Percentiles rank a stretch among this genome's conserved stretches.
Conservation (phyloP, 2,329 filamentous ascomycete species). For the Neofusicoccum cordaticola region DNA sequence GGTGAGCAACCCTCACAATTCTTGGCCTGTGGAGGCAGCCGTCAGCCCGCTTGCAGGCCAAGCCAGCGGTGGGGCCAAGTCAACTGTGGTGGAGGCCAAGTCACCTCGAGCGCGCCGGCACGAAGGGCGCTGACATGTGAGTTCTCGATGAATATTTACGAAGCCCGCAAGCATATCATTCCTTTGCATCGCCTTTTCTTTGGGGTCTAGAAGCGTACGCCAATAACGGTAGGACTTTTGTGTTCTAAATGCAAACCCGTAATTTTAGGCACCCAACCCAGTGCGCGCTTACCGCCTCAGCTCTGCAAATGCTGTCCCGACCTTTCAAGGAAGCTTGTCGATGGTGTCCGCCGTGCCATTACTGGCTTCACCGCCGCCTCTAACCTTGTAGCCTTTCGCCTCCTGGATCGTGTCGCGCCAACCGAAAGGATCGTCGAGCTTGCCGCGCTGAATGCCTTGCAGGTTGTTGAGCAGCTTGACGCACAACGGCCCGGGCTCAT, state of each 20-base stretch:
- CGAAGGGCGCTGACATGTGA: background rate
- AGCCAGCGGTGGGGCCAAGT: no score
- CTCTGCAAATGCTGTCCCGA: background rate
- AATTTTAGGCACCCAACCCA: background rate
- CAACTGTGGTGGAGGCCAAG: background rate
- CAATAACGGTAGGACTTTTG: background rate
- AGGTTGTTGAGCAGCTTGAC: constrained; percentile 70
- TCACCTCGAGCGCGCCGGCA: background rate
- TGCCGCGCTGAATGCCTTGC: constrained; percentile 82
- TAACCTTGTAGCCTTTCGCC: constrained; percentile 34
- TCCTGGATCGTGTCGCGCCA: constrained; percentile 59
- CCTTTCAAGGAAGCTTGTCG: constrained; percentile 32
- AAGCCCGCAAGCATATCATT: background rate
- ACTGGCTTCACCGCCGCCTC: constrained; percentile 21
- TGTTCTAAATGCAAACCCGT: background rate
- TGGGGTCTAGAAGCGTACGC: background rate
- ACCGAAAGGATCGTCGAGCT: constrained; percentile 70
- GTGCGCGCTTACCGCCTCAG: background rate
- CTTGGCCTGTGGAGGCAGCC: no score
- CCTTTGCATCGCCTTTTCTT: background rate
- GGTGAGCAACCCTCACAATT: no score
- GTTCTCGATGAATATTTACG: background rate
- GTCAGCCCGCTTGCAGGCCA: no score
- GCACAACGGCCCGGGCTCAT: constrained; percentile 72
- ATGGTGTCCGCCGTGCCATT: constrained; percentile 29